A percentile compares a stretch with the other conserved stretches of the same genome.
These are phyloP conservation scores for Solanum hybrid DNA, from an alignment of 305 asterid genomes.

Conservation along the genomic window DNA sequence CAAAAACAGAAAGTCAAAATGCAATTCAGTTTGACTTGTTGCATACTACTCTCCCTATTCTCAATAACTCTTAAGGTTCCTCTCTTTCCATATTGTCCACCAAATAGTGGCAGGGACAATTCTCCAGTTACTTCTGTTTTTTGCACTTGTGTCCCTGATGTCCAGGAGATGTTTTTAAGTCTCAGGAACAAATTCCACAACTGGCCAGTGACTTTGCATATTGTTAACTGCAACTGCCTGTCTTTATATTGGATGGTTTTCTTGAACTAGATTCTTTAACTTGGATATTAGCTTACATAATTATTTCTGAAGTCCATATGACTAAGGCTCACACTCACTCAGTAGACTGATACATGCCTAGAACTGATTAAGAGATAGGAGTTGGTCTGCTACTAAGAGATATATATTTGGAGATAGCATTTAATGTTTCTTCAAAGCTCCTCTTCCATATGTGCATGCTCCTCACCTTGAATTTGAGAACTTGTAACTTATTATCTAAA, in stretches of 20 bases:
- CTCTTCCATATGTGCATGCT: neutral
- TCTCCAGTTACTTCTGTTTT: neutral
- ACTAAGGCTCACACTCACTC: neutral
- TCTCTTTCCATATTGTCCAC: neutral
- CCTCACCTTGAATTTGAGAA: neutral
- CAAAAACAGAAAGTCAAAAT: neutral
- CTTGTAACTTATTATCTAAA: neutral
- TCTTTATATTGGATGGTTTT: neutral
- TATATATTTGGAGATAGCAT: neutral
- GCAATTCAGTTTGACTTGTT: too few relatives aligned
- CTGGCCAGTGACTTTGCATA: neutral
- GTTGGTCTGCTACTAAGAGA: neutral
- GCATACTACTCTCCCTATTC: too few relatives aligned
- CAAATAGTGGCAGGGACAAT: neutral
- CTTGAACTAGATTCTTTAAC: neutral
- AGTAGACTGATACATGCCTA: neutral
- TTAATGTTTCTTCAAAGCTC: neutral
- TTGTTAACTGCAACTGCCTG: neutral
- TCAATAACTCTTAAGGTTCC: neutral
- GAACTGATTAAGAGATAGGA: neutral
- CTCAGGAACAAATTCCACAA: neutral
- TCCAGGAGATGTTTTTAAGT: neutral
- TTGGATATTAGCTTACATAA: neutral
- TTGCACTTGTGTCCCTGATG: neutral
- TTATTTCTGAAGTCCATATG: neutral